Evolutionary conservation across 2,329 filamentous ascomycete species (phyloP).

Genomic region (Fusarium albosuccineum): DNA sequence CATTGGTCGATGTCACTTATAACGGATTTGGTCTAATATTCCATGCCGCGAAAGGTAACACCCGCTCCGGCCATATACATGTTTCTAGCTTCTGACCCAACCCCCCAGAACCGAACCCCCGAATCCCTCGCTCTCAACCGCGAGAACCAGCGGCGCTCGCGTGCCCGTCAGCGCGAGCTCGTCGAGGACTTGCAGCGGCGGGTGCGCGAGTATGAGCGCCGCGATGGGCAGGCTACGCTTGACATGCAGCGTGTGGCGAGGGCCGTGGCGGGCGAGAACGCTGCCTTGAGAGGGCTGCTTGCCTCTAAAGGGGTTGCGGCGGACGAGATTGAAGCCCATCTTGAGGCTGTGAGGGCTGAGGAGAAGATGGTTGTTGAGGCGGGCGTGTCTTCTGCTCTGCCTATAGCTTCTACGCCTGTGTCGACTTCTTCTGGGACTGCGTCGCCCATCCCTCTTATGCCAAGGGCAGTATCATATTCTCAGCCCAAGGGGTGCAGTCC

Average conservation of each 20-base stretch:
- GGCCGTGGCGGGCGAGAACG: slow-evolving; percentile 58
- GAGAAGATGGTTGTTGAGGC: neutral
- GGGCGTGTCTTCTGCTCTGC: neutral
- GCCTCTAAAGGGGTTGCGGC: slow-evolving; percentile 33
- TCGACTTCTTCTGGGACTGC: slow-evolving; percentile 20
- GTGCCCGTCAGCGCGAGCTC: slow-evolving; percentile 59
- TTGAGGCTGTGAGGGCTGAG: slow-evolving; percentile 20
- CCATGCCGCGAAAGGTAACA: slow-evolving; percentile 39
- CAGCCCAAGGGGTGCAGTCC: slow-evolving; percentile 9
- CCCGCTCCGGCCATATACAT: neutral
- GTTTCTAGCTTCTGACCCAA: slow-evolving; percentile 4
- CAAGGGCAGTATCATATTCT: neutral
- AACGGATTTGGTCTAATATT: too few relatives aligned
- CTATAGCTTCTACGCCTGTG: slow-evolving; percentile 10
- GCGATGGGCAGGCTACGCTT: slow-evolving; percentile 58
- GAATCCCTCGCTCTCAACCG: slow-evolving; percentile 50
- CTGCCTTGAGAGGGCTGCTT: slow-evolving; percentile 50
- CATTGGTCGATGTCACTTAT: too few relatives aligned
- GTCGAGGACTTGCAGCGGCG: slow-evolving; percentile 58
- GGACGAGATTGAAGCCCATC: slow-evolving; percentile 39
- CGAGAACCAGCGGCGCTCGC: slow-evolving; percentile 61
- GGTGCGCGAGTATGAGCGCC: slow-evolving; percentile 57
- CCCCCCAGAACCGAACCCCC: slow-evolving; percentile 37
- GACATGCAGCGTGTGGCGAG: slow-evolving; percentile 63
- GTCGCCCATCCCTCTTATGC: slow-evolving; percentile 21